Conservation (phyloP, 2,329 filamentous ascomycete species). For the Trichoderma sp. region DNA sequence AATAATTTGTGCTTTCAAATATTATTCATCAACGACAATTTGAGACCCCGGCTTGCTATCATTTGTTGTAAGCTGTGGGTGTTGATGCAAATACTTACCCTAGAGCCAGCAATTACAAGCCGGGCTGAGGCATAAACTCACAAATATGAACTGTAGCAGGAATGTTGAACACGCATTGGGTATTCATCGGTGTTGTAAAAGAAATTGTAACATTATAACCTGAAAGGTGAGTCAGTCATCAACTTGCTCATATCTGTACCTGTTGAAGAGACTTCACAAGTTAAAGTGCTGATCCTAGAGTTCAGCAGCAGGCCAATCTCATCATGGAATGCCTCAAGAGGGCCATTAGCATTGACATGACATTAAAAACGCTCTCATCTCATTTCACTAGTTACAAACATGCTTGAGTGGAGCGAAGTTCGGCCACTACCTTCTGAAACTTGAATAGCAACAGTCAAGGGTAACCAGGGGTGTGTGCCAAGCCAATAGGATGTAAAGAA, state of each 20-base stretch:
- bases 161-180: too few species aligned
- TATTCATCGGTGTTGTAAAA: too few species aligned
- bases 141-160: background rate
- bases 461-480: background rate
- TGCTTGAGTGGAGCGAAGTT: background rate
- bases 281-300: too few species aligned
- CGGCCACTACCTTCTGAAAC: background rate
- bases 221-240: too few species aligned
- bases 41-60: background rate
- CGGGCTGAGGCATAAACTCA: background rate
- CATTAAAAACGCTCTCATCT: too few species aligned
- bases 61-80: background rate
- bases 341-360: too few species aligned
- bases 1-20: background rate
- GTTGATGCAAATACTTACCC: background rate
- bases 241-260: too few species aligned
- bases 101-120: background rate
- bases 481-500: background rate
- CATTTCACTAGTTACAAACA: too few species aligned
- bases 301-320: too few species aligned
- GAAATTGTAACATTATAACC: too few species aligned
- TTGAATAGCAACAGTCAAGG: background rate
- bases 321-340: too few species aligned
- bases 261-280: too few species aligned
- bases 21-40: background rate